Evolutionary conservation across 495 filamentous ascomycete genomes (phyloP).

Genomic region (Trichoderma reesei): DNA sequence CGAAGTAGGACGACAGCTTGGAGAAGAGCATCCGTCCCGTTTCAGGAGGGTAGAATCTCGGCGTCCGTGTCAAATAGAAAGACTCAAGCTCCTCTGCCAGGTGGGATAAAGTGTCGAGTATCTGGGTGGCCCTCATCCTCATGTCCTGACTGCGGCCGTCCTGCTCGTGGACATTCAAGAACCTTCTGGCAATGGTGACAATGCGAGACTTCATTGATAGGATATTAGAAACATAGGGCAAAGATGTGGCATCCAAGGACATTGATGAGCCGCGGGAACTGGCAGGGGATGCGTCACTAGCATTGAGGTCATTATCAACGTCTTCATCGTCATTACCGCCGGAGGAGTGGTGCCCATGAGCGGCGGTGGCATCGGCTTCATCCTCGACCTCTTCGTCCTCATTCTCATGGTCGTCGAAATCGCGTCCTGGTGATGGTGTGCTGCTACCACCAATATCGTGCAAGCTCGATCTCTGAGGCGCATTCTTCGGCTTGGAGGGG

Average conservation of each 20-base stretch:
- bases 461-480: neutral
- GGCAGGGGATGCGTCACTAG: conserved; percentile 58
- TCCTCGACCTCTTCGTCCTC: conserved; percentile 42
- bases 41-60: conserved; percentile 30
- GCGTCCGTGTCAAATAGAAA: conserved; percentile 52
- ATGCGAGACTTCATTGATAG: conserved; percentile 66
- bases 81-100: conserved; percentile 61
- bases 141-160: conserved; percentile 58
- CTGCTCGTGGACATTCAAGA: conserved; percentile 73
- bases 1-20: conserved; percentile 76
- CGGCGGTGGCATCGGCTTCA: conserved; percentile 46
- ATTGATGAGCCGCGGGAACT: conserved; percentile 50
- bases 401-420: conserved; percentile 43
- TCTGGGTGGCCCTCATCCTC: conserved; percentile 65
- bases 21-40: conserved; percentile 58
- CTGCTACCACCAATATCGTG: conserved; percentile 9
- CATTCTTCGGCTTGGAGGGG: neutral
- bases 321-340: conserved; percentile 19
- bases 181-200: conserved; percentile 61
- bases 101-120: conserved; percentile 59
- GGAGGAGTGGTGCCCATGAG: conserved; percentile 15
- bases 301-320: conserved; percentile 40
- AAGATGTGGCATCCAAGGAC: conserved; percentile 42
- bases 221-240: conserved; percentile 37
- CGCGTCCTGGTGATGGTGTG: conserved; percentile 16